These are phyloP conservation scores for Phytopythium montanum DNA, from an alignment of 352 stramenopile genomes.

Conservation along the genomic window DNA sequence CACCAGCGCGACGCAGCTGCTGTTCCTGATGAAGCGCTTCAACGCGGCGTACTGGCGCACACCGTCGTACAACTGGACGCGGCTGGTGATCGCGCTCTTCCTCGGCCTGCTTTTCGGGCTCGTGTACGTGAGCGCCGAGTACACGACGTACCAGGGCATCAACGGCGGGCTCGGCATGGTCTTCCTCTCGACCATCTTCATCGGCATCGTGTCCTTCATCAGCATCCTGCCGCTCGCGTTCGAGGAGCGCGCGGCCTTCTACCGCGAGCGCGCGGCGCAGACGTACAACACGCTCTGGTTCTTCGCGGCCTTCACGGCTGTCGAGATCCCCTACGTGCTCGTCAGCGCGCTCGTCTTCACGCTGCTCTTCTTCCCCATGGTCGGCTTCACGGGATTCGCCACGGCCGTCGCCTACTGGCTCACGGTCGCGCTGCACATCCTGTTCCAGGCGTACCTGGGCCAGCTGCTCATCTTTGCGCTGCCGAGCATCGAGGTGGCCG, in stretches of 20 bases:
- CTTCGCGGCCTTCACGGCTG: constrained; percentile 31
- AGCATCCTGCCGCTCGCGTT: constrained; percentile 75
- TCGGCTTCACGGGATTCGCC: constrained; percentile 31
- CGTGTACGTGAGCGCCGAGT: constrained; percentile 52
- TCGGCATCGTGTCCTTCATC: constrained; percentile 75
- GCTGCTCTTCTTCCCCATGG: constrained; percentile 37
- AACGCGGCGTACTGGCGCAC: constrained; percentile 67
- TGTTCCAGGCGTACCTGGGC: constrained; percentile 35
- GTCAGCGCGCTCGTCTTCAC: constrained; percentile 19
- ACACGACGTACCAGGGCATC: constrained; percentile 44
- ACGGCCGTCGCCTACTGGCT: constrained; percentile 31
- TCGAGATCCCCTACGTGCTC: constrained; percentile 28
- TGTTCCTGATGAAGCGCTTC: constrained; percentile 49
- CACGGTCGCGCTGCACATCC: constrained; percentile 27
- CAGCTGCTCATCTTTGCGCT: constrained; percentile 30
- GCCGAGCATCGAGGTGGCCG: constrained; percentile 32
- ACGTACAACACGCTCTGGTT: constrained; percentile 86
- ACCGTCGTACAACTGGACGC: constrained; percentile 85
- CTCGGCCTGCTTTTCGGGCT: constrained; percentile 81
- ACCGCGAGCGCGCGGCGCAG: constrained; percentile 56
- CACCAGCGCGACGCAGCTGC: constrained; percentile 25
- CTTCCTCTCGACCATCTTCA: constrained; percentile 84
- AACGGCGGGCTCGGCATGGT: constrained; percentile 78
- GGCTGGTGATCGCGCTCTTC: constrained; percentile 64
- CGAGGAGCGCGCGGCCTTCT: constrained; percentile 84